Evolutionary conservation across 148 eudicot species (phyloP), one percentile per base, ranked within the genome.

Genomic region (Rhododendron mucronatum): DNA sequence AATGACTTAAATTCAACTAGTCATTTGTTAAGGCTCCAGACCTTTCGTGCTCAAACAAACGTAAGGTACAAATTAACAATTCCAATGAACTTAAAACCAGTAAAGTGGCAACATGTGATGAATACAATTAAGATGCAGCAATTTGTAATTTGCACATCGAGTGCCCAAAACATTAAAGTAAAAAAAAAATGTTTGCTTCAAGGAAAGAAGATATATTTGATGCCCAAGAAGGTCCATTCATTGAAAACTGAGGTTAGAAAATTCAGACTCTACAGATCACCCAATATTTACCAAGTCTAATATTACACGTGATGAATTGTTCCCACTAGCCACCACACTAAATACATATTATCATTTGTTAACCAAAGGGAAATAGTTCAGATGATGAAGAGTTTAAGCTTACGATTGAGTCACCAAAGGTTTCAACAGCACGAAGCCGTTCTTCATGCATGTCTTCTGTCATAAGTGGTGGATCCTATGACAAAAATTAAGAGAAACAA

Each of bases 391-490:
- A 59, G 81, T 82, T 39, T 65, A 18, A 85, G 89, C 99, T 92
- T 89, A 95, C 99, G 82, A 85, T 90, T 61, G 97, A 94, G 88
- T 92, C 91, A 35, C 93, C 93, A 83, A 93, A 91, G 87, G 93
- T 97, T 88, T 94, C 96, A 82, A 93, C 93, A 69, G 96, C 99
- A 78, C 83, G 93, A 45, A 95, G 89, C 82, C 99, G 91, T 87
- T 96, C 99, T 88, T 96, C 99, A 90, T 95, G 99, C 98, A 97
- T 97, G 89, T 97, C 99, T 92, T 96, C 99, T 8, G 99, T 97
- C 99, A 97, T 97, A 83, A 90, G 92, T 84, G 98, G 99, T 84
- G 98, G 91, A 82, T 97, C 98, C 99, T 95, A 85, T 82, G 86
- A 86, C 57, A 86, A 88, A 86, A 87, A 61, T 84, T 84, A 61